A percentile compares a stretch with the other conserved stretches of the same genome.
Evolutionary conservation across 345 rosid species (phyloP).

Genomic region (Iberis pinnata): DNA sequence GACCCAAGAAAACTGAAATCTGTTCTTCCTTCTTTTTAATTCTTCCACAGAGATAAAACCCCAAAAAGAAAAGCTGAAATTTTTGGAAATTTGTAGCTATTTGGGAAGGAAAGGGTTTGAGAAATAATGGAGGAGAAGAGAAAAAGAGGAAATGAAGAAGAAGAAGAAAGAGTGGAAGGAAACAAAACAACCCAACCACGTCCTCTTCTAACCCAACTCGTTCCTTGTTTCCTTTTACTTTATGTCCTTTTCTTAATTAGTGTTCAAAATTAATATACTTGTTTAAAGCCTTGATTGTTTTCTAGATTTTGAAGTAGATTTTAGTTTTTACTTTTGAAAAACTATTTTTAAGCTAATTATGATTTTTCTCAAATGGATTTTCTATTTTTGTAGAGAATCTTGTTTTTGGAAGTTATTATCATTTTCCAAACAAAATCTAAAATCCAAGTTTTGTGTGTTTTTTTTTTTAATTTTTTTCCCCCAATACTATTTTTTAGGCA

Average conservation of each 20-base stretch:
- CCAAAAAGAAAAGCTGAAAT: neutral
- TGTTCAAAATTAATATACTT: too few relatives aligned
- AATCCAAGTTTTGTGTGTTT: constrained; percentile 22
- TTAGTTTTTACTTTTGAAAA: too few relatives aligned
- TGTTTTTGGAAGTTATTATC: too few relatives aligned
- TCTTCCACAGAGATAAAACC: constrained; percentile 4
- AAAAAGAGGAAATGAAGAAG: constrained; percentile 24
- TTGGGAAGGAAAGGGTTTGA: constrained; percentile 17
- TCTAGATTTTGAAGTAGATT: too few relatives aligned
- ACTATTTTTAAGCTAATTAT: neutral
- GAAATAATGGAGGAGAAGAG: constrained; percentile 12
- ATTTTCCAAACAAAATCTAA: too few relatives aligned
- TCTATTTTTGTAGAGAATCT: too few relatives aligned
- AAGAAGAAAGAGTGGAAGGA: constrained; percentile 29
- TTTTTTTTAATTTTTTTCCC: constrained; percentile 25
- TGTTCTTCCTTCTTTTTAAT: neutral
- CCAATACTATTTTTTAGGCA: too few relatives aligned
- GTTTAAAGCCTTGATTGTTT: constrained; percentile 13
- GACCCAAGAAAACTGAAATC: neutral
- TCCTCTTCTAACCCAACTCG: constrained; percentile 26
- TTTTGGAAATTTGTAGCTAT: neutral
- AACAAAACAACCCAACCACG: constrained; percentile 32
- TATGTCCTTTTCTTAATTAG: constrained; percentile 27
- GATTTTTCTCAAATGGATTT: too few relatives aligned
- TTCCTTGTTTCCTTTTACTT: constrained; percentile 12